Evolutionary conservation across 176 grass and related monocot genomes (phyloP).

Genomic region (Carex scoparia): DNA sequence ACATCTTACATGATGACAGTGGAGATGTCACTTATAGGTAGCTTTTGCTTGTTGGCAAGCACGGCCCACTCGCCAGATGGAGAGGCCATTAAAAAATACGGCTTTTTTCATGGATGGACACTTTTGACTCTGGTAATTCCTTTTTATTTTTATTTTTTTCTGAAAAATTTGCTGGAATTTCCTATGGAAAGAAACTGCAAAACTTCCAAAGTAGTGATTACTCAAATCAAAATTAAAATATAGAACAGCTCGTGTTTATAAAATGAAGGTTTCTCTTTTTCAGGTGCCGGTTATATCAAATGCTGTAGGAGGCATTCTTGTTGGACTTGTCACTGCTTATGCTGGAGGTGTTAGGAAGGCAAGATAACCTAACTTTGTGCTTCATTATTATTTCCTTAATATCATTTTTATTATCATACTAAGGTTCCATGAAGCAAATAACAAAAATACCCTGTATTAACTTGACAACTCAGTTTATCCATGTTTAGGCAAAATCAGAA

Average conservation of each 20-base stretch:
- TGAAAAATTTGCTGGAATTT: too few species aligned
- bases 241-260: not conserved
- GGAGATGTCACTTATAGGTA: constrained; percentile 96
- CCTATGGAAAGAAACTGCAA: not conserved
- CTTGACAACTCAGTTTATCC: not conserved
- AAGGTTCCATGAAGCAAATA: not conserved
- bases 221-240: not conserved
- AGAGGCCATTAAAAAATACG: constrained; percentile 72
- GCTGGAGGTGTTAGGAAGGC: constrained; percentile 91
- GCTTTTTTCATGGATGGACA: constrained; percentile 94
- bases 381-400: not conserved
- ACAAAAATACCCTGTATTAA: not conserved
- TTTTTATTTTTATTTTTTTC: not conserved
- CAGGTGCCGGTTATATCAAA: constrained; percentile 85
- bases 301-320: constrained; percentile 93
- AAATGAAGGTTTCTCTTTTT: constrained; percentile 10
- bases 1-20: constrained; percentile 98
- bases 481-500: not conserved
- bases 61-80: constrained; percentile 81
- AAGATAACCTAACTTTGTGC: constrained; percentile 20
- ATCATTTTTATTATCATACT: not conserved
- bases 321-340: constrained; percentile 95
- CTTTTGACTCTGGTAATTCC: constrained; percentile 59
- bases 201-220: not conserved
- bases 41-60: constrained; percentile 78